Base-by-base conservation (phyloP, 2,329 filamentous ascomycete genomes). In the Cephalotrichum gorgonifer region DNA sequence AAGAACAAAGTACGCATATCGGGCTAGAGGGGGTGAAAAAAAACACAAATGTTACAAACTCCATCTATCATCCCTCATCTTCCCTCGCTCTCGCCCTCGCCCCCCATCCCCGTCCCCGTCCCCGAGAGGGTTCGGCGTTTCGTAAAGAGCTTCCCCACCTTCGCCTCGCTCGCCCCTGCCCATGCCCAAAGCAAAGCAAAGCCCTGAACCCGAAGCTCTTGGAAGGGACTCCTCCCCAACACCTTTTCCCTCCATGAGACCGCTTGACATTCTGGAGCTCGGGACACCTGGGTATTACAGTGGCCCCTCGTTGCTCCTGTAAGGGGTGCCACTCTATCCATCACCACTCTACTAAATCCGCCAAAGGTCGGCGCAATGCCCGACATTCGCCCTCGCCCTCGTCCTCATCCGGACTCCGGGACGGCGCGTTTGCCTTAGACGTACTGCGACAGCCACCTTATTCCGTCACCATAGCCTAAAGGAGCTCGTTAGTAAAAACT, bases 391-490 rank as follows among this genome's bases (percentile, higher is more conserved):
- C 9, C 12, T 30, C 17, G 14, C 12, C 43, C 4, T 9, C n/a
- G 20, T 20, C 26, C 28, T 43, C 35, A 39, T 20, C n/a, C 8
- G 6, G 7, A n/a, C 9, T 9, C 35, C 33, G 22, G 4, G 12
- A 5, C 23, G 22, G 3, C 22, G 22, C 22, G 41, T 22, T 5
- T 6, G 22, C 12, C 23, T 74, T 85, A 94, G 64, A 94, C 87
- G 64, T 94, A 95, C 76, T 94, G 88, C 50, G 87, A 88, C 69
- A 95, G 69, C 89, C 88, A 95, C 72, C 88, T 81, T 69, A 95
- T 91, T 60, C 79, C 89, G 60, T 95, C 89, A 49, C 88, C 88
- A 67, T 95, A 95, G 56, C 86, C 81, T 84, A 56, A 51, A 47
- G 17, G 33, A 35, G 31, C 51, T 43, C 57, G 57, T 58, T 54